Percentiles rank a stretch among this genome's conserved stretches.
Evolutionary conservation across 257 asterid species (phyloP).

Genomic region (Nicotiana noctiflora): DNA sequence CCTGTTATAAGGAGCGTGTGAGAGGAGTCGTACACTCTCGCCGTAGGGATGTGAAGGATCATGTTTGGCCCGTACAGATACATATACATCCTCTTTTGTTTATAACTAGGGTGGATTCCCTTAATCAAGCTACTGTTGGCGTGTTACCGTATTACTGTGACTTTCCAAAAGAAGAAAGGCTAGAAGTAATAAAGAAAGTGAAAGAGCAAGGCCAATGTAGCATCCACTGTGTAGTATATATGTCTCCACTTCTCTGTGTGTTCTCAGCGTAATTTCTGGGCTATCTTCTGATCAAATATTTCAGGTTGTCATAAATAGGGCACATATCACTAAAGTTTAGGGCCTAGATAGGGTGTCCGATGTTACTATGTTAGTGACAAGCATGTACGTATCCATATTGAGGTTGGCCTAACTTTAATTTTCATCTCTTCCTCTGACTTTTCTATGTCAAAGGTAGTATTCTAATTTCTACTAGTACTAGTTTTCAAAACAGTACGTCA

Average conservation of each 20-base stretch:
- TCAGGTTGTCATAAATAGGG: neutral
- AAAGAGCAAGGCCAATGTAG: neutral
- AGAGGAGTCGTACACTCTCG: too few relatives aligned
- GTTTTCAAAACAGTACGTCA: neutral
- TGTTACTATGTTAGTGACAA: neutral
- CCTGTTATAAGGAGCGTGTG: too few relatives aligned
- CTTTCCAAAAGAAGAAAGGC: too few relatives aligned
- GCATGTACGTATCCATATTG: neutral
- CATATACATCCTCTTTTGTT: too few relatives aligned
- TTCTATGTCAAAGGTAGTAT: neutral
- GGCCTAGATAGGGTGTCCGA: neutral
- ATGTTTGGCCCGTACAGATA: too few relatives aligned
- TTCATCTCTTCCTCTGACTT: neutral
- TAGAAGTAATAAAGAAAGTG: neutral
- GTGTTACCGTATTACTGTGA: neutral
- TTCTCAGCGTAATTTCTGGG: conserved; percentile 5
- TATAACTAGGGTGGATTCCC: neutral
- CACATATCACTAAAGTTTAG: neutral
- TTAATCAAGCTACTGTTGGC: neutral
- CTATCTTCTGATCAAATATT: neutral
- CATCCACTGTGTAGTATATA: neutral
- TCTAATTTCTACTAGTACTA: neutral
- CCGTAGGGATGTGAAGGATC: too few relatives aligned
- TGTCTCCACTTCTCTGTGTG: neutral
- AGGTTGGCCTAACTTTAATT: neutral